phyloP scores from a whole-genome alignment of 768 basidiomycete genomes.

The Russula ochroleuca region DNA sequence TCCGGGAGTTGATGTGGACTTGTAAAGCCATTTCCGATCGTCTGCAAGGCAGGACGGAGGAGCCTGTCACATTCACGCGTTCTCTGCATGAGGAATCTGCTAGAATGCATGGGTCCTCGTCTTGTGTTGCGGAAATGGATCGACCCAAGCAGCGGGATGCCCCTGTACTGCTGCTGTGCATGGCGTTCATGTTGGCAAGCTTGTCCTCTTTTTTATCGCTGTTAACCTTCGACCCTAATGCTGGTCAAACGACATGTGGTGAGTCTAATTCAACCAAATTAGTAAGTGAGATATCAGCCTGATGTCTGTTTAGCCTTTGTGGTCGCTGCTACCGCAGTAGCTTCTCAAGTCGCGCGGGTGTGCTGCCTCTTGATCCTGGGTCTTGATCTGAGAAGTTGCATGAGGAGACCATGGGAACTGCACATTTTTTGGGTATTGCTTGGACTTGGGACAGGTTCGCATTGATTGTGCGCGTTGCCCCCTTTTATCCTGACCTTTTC shows the following conservation, averaged over 20 bases:
- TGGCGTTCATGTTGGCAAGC: constrained; percentile 28
- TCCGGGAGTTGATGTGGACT: constrained; percentile 22
- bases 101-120: neutral
- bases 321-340: constrained; percentile 5
- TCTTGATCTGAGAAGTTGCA: constrained; percentile 12
- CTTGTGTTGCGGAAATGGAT: neutral
- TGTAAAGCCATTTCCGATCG: neutral
- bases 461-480: neutral
- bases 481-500: neutral
- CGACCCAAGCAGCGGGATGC: neutral
- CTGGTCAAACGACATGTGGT: constrained; percentile 8
- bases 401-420: constrained; percentile 9
- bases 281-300: neutral
- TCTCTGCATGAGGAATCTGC: neutral
- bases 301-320: constrained; percentile 20
- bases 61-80: neutral
- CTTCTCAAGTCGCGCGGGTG: constrained; percentile 18
- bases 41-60: neutral
- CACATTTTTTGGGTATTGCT: constrained; percentile 14
- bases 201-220: constrained; percentile 23
- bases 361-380: constrained; percentile 18
- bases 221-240: constrained; percentile 7
- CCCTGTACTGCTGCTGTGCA: constrained; percentile 20
- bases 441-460: constrained; percentile 17
- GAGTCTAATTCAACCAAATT: neutral